Evolutionary conservation across 169 alveolate species (phyloP).

Genomic region (Theileria orientalis): DNA sequence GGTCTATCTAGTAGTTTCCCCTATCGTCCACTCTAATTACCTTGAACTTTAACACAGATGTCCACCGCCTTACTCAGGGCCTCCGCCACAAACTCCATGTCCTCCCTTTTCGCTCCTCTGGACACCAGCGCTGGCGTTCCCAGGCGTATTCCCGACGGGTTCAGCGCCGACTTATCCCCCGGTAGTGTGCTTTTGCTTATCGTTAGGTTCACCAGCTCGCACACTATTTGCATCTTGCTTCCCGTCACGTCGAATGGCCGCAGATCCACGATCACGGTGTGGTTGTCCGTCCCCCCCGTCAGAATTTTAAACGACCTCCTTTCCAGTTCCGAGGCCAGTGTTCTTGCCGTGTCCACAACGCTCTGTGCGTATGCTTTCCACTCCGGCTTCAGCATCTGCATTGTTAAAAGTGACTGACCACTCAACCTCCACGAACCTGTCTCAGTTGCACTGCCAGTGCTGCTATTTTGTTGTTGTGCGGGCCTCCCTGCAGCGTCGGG

Average conservation of each 20-base stretch:
- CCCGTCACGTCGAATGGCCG: slow-evolving; percentile 86
- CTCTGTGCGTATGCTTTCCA: slow-evolving; percentile 76
- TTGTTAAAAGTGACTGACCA: not conserved
- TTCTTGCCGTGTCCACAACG: slow-evolving; percentile 75
- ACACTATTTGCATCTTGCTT: slow-evolving; percentile 77
- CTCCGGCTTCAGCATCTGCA: slow-evolving; percentile 62
- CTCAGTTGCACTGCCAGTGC: slow-evolving; percentile 84
- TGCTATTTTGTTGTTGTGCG: slow-evolving; percentile 88
- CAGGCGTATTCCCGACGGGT: slow-evolving; percentile 89
- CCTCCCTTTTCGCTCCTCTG: slow-evolving; percentile 87
- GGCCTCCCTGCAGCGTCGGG: slow-evolving; percentile 97
- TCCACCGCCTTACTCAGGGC: slow-evolving; percentile 65
- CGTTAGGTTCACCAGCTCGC: slow-evolving; percentile 82
- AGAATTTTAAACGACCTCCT: slow-evolving; percentile 71
- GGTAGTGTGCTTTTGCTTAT: slow-evolving; percentile 86
- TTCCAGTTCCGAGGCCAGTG: slow-evolving; percentile 78
- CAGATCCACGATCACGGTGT: slow-evolving; percentile 84
- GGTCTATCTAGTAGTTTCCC: too few relatives aligned
- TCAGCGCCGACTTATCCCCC: slow-evolving; percentile 79
- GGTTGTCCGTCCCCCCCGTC: slow-evolving; percentile 93
- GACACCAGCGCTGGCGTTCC: slow-evolving; percentile 95
- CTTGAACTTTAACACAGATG: slow-evolving; percentile 63
- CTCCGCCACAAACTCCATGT: slow-evolving; percentile 78
- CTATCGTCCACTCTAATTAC: too few relatives aligned
- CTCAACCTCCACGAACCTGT: slow-evolving; percentile 66